Evolutionary conservation across 805 yeast species (phyloP), one percentile per base, ranked within the genome.

Genomic region (Cyberlindnera euphorbiiphila): DNA sequence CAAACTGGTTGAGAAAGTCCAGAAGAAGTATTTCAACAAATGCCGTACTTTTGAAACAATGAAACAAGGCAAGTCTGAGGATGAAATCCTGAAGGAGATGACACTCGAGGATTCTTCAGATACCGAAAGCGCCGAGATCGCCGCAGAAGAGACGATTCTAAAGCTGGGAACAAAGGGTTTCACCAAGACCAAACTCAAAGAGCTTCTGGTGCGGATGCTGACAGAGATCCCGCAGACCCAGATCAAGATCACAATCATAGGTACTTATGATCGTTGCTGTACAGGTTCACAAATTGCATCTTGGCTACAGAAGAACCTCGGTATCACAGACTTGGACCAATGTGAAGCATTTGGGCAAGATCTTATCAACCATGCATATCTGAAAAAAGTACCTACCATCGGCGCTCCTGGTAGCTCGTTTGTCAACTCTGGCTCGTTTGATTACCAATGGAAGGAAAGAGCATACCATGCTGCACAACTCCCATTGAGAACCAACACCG

Each of bases 301-400:
- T 33, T 81, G 85, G 83, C 53, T 81, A 13, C 69, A 69, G 43
- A 65, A 64, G 33, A 68, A 71, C 47, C 56, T 76, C 28, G 64
- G 66, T 10, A 59, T 69, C 30, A 36, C 50, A 4, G 64, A 72
- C 43, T 58, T 78, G 21, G 81, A 72, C 14, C 69, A 68, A 44
- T 84, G 85, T 9, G 96, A 86, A 60, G 51, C 50, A 10, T 74
- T 82, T 54, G 95, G 95, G 14, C 93, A 84, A 54, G 84, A 76
- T 53, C 65, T 85, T 40, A 60, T 85, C 17, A 61, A 69, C 29
- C 57, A 69, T 34, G 89, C 86, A 0, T 81, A 72, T 45, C 56
- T 85, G 24, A 69, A 78, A 45, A 61, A 61, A 45, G 56, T 66
- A 22, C 64, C 73, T 19, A 67, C 79, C 24, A 65, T 78, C 22